phyloP scores from a whole-genome alignment of 768 basidiomycete species.

The Pleurotus tuoliensis region DNA sequence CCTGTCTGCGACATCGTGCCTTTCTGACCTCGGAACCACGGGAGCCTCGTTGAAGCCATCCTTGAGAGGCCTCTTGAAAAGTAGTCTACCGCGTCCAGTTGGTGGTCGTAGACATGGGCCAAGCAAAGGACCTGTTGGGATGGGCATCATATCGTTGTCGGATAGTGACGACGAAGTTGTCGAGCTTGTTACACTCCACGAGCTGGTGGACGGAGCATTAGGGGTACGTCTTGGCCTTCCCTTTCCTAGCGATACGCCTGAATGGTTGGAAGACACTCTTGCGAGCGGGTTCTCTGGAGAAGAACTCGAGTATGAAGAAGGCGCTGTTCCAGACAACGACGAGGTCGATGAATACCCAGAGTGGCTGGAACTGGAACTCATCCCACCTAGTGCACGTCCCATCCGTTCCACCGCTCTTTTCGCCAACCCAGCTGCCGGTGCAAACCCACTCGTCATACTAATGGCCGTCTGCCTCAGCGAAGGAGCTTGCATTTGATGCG shows the following conservation, averaged over 20 bases:
- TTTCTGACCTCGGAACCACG: conserved; percentile 27
- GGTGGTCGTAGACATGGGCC: conserved; percentile 59
- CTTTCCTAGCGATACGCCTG: conserved; percentile 21
- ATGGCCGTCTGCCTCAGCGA: conserved; percentile 62
- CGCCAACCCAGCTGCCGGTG: conserved; percentile 71
- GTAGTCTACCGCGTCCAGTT: conserved; percentile 35
- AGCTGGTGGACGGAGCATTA: conserved; percentile 50
- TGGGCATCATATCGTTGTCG: conserved; percentile 41
- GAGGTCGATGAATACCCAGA: conserved; percentile 43
- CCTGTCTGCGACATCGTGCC: conserved; percentile 8
- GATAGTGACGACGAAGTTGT: conserved; percentile 41
- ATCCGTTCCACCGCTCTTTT: conserved; percentile 77
- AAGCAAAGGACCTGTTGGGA: conserved; percentile 42
- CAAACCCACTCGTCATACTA: conserved; percentile 65
- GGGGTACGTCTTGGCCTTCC: conserved; percentile 49
- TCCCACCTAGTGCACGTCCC: conserved; percentile 57
- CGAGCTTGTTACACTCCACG: conserved; percentile 51
- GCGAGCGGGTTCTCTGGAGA: conserved; percentile 25
- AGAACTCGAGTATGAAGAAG: conserved; percentile 32
- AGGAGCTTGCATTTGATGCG: conserved; percentile 11
- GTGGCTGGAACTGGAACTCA: conserved; percentile 35
- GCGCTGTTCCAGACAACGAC: conserved; percentile 36
- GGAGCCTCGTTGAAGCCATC: conserved; percentile 56
- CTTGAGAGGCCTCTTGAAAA: conserved; percentile 64
- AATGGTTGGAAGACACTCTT: conserved; percentile 38